Evolutionary conservation across 2,329 filamentous ascomycete genomes (phyloP).

Genomic region (Fusarium xylarioides): DNA sequence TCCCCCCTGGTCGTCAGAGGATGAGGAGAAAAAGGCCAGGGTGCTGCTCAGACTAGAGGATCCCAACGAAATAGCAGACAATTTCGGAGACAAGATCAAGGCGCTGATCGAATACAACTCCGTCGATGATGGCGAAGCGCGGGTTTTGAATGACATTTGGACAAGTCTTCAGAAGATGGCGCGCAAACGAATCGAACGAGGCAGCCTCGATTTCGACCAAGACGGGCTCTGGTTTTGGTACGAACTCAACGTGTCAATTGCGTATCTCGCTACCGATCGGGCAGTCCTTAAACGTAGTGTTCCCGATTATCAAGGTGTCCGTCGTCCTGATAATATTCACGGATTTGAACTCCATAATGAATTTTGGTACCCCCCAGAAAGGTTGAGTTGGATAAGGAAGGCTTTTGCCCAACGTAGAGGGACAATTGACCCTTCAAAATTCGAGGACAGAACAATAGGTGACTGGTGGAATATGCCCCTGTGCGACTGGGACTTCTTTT

Average conservation of each 20-base stretch:
- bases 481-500: background rate
- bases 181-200: background rate
- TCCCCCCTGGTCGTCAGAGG: too few species aligned
- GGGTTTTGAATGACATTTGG: background rate
- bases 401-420: fast-evolving
- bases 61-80: background rate
- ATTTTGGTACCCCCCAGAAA: background rate
- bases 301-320: too few species aligned
- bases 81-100: background rate
- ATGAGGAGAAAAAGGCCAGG: background rate
- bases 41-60: background rate
- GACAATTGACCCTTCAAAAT: background rate
- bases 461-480: background rate
- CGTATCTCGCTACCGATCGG: background rate
- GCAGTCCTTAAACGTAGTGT: background rate
- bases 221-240: background rate
- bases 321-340: background rate
- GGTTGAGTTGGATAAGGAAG: fast-evolving
- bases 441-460: background rate
- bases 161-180: background rate
- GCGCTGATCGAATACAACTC: background rate
- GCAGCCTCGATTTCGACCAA: background rate
- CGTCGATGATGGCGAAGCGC: background rate
- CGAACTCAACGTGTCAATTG: background rate
- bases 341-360: background rate